Base-by-base conservation (phyloP, 1,139 yeast genomes). In the Blastobotrys malaysiensis region DNA sequence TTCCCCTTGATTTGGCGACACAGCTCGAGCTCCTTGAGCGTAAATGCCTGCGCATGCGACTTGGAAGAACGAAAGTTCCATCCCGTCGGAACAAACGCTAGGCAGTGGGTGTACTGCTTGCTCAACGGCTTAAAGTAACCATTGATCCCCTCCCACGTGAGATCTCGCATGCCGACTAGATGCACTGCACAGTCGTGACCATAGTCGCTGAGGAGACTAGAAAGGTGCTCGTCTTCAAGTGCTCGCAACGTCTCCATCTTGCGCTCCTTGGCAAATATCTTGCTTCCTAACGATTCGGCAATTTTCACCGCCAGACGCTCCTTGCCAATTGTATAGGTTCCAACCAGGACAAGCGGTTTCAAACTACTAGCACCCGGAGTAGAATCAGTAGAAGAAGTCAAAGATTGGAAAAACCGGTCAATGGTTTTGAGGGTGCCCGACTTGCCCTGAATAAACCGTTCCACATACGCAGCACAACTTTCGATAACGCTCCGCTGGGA, bases 281-380 rank as follows among this genome's bases (percentile, higher is more conserved):
- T 83, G 64, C 77, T 78, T 1, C 73, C 66, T 16, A 88, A 66
- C n/a, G 66, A 65, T 48, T 77, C 70, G 65, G 91, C 93, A 31
- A 88, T 76, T 1, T 81, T 75, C 9, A 88, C 71, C 0, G 96
- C 97, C 24, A 93, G 68, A 55, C 84, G 79, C 66, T 93, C 99
- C 67, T 93, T 93, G 1, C 99, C 98, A 46, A 93, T 89, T 1
- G 91, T 80, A 68, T 93, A 93, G 0, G 96, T 85, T 0, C 98
- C 98, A n/a, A 93, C 84, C 20, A 88, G 73, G 7, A 88, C 80
- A 55, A 90, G 73, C 0, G 71, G 66, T 16, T 60, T 59, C 52
- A 53, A 55, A 14, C n/a, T 36, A 19, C 11, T 24, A 36, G 39
- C 52, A 7, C 27, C 7, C 4, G 4, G 4, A 5, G 16, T 18